phyloP scores from a whole-genome alignment of 768 basidiomycete genomes.

The Tricholoma matsutake region DNA sequence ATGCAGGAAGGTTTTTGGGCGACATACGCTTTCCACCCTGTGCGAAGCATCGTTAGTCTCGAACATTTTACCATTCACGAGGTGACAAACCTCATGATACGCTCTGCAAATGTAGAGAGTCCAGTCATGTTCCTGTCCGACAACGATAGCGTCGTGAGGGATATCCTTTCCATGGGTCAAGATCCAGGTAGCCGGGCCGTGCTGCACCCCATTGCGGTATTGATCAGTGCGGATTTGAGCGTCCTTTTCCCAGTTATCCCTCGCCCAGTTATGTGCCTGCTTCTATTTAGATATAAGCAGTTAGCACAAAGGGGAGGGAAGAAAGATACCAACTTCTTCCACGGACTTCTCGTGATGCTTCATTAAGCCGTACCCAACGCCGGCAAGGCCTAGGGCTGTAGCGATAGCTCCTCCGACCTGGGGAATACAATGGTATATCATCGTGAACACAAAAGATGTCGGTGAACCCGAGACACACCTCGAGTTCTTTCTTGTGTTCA shows the following conservation, averaged over 20 bases:
- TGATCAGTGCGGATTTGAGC: conserved; percentile 51
- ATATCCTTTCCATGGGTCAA: conserved; percentile 57
- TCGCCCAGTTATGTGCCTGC: conserved; percentile 48
- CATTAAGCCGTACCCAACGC: background rate
- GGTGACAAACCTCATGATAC: conserved; percentile 49
- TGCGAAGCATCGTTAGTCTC: conserved; percentile 1
- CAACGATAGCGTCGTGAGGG: conserved; percentile 53
- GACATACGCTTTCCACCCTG: conserved; percentile 57
- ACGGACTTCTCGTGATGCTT: background rate
- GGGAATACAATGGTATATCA: background rate
- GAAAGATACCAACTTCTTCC: background rate
- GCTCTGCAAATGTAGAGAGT: conserved; percentile 57
- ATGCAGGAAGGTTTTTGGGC: conserved; percentile 26
- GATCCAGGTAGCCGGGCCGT: conserved; percentile 58
- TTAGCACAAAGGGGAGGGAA: conserved; percentile 14
- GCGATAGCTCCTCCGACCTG: background rate
- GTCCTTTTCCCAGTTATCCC: conserved; percentile 52
- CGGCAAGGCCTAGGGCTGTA: background rate
- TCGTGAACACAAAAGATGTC: conserved; percentile 1
- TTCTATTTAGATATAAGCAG: conserved; percentile 31
- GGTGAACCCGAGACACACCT: conserved; percentile 34
- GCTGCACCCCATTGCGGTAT: conserved; percentile 42
- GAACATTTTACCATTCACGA: background rate
- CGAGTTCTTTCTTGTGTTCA: conserved; percentile 54
- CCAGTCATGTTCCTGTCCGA: conserved; percentile 51